These are phyloP conservation scores for Rosa hybrid DNA, from an alignment of 331 rosid genomes.

Conservation along the genomic window DNA sequence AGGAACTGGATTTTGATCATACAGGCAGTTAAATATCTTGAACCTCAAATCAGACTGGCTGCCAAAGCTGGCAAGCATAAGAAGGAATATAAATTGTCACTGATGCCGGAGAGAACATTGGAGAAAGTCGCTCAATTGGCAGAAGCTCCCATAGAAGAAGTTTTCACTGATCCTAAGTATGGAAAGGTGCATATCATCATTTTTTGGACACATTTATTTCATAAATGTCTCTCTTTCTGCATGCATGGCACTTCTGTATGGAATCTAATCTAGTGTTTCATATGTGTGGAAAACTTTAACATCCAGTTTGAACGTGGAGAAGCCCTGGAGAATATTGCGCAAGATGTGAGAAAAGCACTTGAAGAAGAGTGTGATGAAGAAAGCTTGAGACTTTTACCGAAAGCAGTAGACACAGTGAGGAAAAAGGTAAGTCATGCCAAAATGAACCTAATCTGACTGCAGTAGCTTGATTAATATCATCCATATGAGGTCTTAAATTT, in stretches of 20 bases:
- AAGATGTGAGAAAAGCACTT: slow-evolving; percentile 72
- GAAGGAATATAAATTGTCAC: slow-evolving; percentile 84
- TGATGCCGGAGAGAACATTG: slow-evolving; percentile 73
- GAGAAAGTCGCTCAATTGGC: slow-evolving; percentile 71
- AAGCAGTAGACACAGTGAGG: slow-evolving; percentile 92
- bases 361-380: slow-evolving; percentile 93
- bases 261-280: slow-evolving; percentile 17
- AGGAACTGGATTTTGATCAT: slow-evolving; percentile 31
- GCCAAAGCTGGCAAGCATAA: slow-evolving; percentile 84
- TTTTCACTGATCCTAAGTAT: slow-evolving; percentile 86
- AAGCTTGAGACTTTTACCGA: slow-evolving; percentile 71
- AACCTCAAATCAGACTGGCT: slow-evolving; percentile 89
- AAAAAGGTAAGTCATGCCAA: slow-evolving; percentile 59
- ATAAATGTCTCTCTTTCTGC: background rate
- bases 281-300: slow-evolving; percentile 22
- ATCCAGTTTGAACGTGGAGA: slow-evolving; percentile 96
- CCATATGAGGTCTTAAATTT: background rate
- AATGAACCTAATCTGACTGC: slow-evolving; percentile 1
- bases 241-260: background rate
- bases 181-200: slow-evolving; percentile 67
- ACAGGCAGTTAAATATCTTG: slow-evolving; percentile 89
- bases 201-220: slow-evolving; percentile 10
- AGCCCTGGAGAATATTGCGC: slow-evolving; percentile 79
- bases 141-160: slow-evolving; percentile 72
- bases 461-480: slow-evolving; percentile 3